These are phyloP conservation scores for Physaria fendleri DNA, from an alignment of 345 rosid genomes.

Conservation along the genomic window DNA sequence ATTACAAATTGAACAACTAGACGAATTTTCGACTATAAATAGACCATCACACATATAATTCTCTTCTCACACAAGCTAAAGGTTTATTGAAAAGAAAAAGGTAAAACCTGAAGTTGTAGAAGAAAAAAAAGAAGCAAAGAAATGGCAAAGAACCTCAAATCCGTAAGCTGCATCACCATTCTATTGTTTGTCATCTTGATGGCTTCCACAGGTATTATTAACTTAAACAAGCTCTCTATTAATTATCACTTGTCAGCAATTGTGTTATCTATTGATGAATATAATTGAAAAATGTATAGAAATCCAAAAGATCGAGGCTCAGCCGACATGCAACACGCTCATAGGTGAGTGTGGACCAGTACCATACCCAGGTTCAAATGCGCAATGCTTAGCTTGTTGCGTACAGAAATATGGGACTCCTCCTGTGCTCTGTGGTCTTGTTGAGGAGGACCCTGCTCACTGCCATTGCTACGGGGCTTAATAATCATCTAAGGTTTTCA, in stretches of 20 bases:
- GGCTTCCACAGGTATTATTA: background rate
- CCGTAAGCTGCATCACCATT: background rate
- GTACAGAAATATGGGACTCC: background rate
- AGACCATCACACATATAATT: too few species aligned
- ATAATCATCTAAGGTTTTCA: too few species aligned
- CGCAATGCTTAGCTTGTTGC: background rate
- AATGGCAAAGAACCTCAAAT: conserved; percentile 12
- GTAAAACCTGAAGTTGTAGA: background rate
- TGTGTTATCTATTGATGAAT: too few species aligned
- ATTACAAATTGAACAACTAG: background rate
- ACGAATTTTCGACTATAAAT: too few species aligned
- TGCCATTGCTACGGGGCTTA: too few species aligned
- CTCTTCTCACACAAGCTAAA: background rate
- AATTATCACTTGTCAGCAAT: too few species aligned
- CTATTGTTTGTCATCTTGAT: background rate
- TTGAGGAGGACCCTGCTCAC: background rate
- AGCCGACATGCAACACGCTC: background rate
- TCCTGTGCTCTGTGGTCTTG: background rate
- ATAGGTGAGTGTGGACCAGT: background rate
- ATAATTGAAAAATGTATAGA: background rate
- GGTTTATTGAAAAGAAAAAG: background rate
- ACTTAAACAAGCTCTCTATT: too few species aligned
- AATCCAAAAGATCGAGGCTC: background rate
- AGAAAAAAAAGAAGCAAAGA: background rate
- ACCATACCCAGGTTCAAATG: background rate